Conservation (phyloP, 2,329 filamentous ascomycete genomes). For the Talaromyces sp. region DNA sequence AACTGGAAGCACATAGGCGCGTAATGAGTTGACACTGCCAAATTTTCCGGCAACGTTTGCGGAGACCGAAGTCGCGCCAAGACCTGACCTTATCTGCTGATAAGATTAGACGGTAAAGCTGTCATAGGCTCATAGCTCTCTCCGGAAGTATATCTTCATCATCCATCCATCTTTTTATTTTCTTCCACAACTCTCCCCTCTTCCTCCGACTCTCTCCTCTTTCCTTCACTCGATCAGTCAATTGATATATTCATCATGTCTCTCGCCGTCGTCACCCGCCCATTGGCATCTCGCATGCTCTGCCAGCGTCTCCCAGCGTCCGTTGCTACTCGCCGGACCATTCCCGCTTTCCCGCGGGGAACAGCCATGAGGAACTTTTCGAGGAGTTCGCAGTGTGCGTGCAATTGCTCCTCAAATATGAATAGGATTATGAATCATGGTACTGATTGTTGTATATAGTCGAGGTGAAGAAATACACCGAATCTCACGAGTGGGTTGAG, state of each 20-base stretch:
- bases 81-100: constrained; percentile 11
- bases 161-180: constrained; percentile 15
- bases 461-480: constrained; percentile 76
- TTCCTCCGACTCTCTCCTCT: not conserved
- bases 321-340: constrained; percentile 27
- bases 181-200: constrained; percentile 22
- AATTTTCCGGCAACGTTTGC: constrained; percentile 6
- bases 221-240: not conserved
- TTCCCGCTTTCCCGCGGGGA: constrained; percentile 44
- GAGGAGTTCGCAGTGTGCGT: constrained; percentile 41
- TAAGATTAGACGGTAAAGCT: constrained; percentile 8
- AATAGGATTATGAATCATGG: not conserved
- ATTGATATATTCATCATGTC: constrained; percentile 33
- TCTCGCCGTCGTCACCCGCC: constrained; percentile 37
- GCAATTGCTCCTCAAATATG: not conserved
- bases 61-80: constrained; percentile 4
- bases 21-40: too few relatives aligned
- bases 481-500: constrained; percentile 98
- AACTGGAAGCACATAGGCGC: too few relatives aligned
- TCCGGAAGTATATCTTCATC: constrained; percentile 22
- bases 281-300: constrained; percentile 38
- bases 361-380: constrained; percentile 40
- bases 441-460: constrained; percentile 29
- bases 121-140: constrained; percentile 24
- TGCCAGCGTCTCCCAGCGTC: constrained; percentile 36